These are phyloP conservation scores for Postia placenta DNA, from an alignment of 768 basidiomycete genomes.

Conservation along the genomic window DNA sequence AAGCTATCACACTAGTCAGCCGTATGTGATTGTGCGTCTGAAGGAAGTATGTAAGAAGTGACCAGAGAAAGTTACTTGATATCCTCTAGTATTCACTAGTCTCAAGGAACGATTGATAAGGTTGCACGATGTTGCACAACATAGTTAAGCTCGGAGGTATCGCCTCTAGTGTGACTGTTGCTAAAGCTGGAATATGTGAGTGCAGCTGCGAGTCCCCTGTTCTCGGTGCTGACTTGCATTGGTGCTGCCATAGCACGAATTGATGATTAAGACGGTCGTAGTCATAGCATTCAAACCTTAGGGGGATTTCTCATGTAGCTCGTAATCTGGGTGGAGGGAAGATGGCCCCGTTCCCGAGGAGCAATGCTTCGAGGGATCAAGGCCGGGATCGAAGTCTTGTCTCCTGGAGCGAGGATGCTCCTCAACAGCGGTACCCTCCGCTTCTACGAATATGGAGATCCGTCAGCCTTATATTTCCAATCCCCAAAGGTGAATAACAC, in stretches of 20 bases:
- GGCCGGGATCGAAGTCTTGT: constrained; percentile 36
- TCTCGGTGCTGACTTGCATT: too few species aligned
- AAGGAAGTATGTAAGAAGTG: too few species aligned
- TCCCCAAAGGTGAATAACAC: constrained; percentile 45
- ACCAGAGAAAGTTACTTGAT: too few species aligned
- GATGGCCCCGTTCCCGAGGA: constrained; percentile 40
- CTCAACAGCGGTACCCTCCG: constrained; percentile 31
- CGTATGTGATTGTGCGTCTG: too few species aligned
- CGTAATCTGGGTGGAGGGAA: not conserved
- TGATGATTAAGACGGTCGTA: constrained; percentile 54
- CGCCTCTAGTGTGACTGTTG: constrained; percentile 30
- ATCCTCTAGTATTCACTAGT: too few species aligned
- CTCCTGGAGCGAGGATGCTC: constrained; percentile 38
- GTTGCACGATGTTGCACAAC: not conserved
- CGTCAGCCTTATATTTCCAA: constrained; percentile 3
- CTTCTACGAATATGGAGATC: constrained; percentile 21
- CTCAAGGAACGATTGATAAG: too few species aligned
- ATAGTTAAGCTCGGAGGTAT: constrained; percentile 20
- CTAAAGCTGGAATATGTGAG: constrained; percentile 34
- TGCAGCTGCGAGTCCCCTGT: too few species aligned
- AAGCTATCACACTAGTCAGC: too few species aligned
- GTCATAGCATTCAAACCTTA: too few species aligned
- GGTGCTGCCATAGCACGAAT: too few species aligned
- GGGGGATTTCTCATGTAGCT: not conserved
- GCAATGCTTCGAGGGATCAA: constrained; percentile 55